Percentiles rank a stretch among this genome's conserved stretches.
Conservation (phyloP, 2,329 filamentous ascomycete species). For the Xylaria sp. region DNA sequence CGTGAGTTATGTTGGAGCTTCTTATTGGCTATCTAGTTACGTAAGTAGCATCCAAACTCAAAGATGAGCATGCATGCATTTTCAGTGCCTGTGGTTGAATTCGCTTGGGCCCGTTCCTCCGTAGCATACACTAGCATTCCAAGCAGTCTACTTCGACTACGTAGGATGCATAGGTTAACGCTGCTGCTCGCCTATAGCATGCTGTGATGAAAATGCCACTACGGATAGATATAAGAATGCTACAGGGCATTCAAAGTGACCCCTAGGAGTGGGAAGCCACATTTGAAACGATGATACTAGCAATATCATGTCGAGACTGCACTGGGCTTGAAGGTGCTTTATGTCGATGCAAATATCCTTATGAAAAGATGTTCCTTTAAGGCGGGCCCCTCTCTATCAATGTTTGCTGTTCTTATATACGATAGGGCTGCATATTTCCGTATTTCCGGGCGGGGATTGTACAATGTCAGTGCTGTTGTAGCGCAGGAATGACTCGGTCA, state of each 20-base stretch:
- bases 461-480: background rate
- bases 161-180: background rate
- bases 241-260: background rate
- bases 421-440: too few relatives aligned
- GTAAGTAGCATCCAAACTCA: background rate
- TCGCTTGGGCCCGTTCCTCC: conserved; percentile 10
- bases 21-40: background rate
- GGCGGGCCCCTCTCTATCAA: background rate
- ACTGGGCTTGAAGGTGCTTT: background rate
- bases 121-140: background rate
- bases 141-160: background rate
- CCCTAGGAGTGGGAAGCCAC: background rate
- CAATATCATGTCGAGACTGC: background rate
- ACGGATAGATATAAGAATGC: too few relatives aligned
- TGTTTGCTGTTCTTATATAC: background rate
- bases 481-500: background rate
- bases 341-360: background rate
- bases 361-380: background rate
- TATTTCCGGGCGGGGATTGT: background rate
- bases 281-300: background rate
- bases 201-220: background rate
- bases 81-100: background rate
- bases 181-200: background rate
- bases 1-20: background rate
- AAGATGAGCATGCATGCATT: conserved; percentile 6